phyloP scores from a whole-genome alignment of 1,284 basidiomycete species.

The Porodaedalea pini region DNA sequence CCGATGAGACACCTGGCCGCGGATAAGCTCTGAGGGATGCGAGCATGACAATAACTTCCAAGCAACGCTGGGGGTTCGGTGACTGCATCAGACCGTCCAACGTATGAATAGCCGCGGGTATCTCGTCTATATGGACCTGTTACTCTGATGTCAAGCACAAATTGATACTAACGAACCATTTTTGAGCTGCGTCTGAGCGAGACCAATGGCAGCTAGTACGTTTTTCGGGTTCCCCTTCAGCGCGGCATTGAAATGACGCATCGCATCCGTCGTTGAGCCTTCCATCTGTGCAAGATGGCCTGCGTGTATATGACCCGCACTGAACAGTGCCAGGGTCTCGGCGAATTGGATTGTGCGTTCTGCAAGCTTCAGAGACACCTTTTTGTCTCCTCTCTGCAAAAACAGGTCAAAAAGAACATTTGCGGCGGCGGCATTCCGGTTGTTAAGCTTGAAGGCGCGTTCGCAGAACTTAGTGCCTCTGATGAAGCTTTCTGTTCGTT shows the following conservation, averaged over 20 bases:
- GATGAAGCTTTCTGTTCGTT: conserved; percentile 45
- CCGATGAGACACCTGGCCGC: conserved; percentile 70
- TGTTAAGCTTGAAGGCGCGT: conserved; percentile 71
- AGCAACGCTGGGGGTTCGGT: conserved; percentile 56
- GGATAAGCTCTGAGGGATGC: conserved; percentile 82
- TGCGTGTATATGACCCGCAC: conserved; percentile 75
- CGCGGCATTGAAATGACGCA: conserved; percentile 72
- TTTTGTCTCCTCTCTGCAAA: conserved; percentile 59
- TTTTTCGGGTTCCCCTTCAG: conserved; percentile 72
- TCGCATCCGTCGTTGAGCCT: conserved; percentile 57
- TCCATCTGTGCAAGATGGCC: conserved; percentile 77
- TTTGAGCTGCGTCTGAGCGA: conserved; percentile 82
- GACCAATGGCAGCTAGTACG: conserved; percentile 74
- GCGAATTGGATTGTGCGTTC: conserved; percentile 91
- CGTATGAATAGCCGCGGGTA: conserved; percentile 79
- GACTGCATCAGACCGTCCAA: conserved; percentile 77
- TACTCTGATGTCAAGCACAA: neutral
- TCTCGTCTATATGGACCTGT: conserved; percentile 51
- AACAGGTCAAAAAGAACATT: conserved; percentile 76
- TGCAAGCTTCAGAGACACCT: conserved; percentile 68
- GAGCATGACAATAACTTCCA: conserved; percentile 85
- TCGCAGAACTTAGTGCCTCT: conserved; percentile 68
- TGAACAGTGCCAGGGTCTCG: conserved; percentile 75
- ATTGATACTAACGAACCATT: conserved; percentile 49
- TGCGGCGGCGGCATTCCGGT: conserved; percentile 71